Evolutionary conservation across 345 rosid species (phyloP).

Genomic region (Salix exigua): DNA sequence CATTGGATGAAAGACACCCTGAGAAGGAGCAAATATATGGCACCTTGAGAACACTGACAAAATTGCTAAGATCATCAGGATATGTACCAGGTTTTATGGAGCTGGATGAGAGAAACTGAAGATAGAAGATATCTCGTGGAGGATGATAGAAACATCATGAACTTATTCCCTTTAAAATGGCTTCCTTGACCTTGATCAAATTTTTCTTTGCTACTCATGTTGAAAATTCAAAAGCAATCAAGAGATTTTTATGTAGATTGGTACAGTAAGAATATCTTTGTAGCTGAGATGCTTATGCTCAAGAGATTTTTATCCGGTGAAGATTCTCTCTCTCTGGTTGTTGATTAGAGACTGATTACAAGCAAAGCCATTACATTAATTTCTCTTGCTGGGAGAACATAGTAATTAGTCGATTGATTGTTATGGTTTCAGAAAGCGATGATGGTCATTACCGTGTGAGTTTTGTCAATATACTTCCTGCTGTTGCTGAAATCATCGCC

Average conservation of each 20-base stretch:
- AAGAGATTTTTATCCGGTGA: background rate
- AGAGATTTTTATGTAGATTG: background rate
- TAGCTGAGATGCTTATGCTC: background rate
- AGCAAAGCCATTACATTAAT: background rate
- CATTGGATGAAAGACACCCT: conserved; percentile 65
- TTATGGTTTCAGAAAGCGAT: background rate
- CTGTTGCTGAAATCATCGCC: background rate
- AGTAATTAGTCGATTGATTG: background rate
- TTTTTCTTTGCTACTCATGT: background rate
- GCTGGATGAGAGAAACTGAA: conserved; percentile 3
- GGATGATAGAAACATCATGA: background rate
- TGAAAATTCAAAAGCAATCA: background rate
- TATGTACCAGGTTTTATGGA: conserved; percentile 5
- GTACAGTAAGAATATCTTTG: background rate
- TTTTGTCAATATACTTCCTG: background rate
- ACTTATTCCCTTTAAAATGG: background rate
- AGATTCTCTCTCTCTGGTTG: background rate
- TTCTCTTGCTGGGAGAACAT: background rate
- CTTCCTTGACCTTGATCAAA: background rate
- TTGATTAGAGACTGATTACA: background rate
- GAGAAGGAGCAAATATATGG: conserved; percentile 44
- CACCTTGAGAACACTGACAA: conserved; percentile 46
- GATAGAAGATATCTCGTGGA: background rate
- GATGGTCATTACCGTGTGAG: background rate
- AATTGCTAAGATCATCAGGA: conserved; percentile 30